phyloP scores from a whole-genome alignment of 139 green algal species.

The Pseudopediastrum boryanum region DNA sequence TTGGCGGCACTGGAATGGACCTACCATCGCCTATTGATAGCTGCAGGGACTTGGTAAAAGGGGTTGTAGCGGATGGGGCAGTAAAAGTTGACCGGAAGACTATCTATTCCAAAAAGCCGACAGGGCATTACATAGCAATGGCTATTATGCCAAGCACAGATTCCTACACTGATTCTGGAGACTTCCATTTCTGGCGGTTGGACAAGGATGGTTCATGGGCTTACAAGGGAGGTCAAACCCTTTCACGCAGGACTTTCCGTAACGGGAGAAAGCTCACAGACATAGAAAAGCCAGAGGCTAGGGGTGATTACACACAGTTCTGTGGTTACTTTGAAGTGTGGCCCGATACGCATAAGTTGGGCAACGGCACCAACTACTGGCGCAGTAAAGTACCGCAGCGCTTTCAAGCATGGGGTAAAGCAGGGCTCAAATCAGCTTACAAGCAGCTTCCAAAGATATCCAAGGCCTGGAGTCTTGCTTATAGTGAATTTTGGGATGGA shows the following conservation, averaged over 20 bases:
- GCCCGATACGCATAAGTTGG: too few species aligned
- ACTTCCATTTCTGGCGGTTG: constrained; percentile 38
- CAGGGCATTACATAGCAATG: constrained; percentile 35
- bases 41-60: constrained; percentile 15
- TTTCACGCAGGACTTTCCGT: constrained; percentile 28
- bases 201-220: constrained; percentile 9
- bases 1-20: constrained; percentile 16
- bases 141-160: constrained; percentile 25
- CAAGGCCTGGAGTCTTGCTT: too few species aligned
- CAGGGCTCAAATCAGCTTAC: too few species aligned
- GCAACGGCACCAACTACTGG: too few species aligned
- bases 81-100: constrained; percentile 11
- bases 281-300: constrained; percentile 13
- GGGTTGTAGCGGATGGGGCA: constrained; percentile 30
- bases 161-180: constrained; percentile 5
- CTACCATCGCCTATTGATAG: constrained; percentile 13
- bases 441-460: too few species aligned
- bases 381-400: too few species aligned
- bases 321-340: constrained; percentile 35
- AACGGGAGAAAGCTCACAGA: constrained; percentile 13
- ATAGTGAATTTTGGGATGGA: too few species aligned
- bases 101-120: neutral
- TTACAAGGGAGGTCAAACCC: constrained; percentile 35
- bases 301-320: constrained; percentile 24
- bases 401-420: too few species aligned